Conservation (phyloP, 1,139 yeast genomes). For the Saccharomyces hybrid region DNA sequence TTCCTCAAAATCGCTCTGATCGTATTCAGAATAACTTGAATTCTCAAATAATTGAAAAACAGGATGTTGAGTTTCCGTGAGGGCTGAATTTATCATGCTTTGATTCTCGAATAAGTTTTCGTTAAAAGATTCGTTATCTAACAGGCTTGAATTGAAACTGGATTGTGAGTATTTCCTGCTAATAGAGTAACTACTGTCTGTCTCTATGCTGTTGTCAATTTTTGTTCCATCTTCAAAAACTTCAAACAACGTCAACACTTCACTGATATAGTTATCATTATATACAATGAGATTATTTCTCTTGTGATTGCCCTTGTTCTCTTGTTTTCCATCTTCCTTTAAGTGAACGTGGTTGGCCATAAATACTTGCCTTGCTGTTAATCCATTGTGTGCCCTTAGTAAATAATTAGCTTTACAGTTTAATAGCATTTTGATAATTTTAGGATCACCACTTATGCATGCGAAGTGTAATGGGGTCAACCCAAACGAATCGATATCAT, state of each 20-base stretch:
- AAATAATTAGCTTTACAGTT: constrained; percentile 55
- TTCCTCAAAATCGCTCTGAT: constrained; percentile 25
- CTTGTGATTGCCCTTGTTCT: constrained; percentile 7
- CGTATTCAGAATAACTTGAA: constrained; percentile 25
- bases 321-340: neutral
- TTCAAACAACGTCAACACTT: neutral
- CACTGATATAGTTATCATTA: neutral
- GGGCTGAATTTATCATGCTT: constrained; percentile 7
- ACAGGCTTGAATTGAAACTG: constrained; percentile 56
- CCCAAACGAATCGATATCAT: constrained; percentile 66
- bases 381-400: constrained; percentile 49
- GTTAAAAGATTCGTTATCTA: constrained; percentile 36
- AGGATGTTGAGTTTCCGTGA: constrained; percentile 19
- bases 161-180: constrained; percentile 20
- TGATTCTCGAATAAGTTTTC: neutral
- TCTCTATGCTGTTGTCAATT: constrained; percentile 3
- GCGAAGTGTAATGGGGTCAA: constrained; percentile 83
- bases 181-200: constrained; percentile 1
- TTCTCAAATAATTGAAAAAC: constrained; percentile 19
- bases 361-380: constrained; percentile 40
- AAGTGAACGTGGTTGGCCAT: constrained; percentile 32
- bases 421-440: constrained; percentile 36
- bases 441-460: constrained; percentile 59
- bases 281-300: constrained; percentile 8
- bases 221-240: neutral